phyloP scores from a whole-genome alignment of 345 rosid species.

The Laguncularia racemosa region DNA sequence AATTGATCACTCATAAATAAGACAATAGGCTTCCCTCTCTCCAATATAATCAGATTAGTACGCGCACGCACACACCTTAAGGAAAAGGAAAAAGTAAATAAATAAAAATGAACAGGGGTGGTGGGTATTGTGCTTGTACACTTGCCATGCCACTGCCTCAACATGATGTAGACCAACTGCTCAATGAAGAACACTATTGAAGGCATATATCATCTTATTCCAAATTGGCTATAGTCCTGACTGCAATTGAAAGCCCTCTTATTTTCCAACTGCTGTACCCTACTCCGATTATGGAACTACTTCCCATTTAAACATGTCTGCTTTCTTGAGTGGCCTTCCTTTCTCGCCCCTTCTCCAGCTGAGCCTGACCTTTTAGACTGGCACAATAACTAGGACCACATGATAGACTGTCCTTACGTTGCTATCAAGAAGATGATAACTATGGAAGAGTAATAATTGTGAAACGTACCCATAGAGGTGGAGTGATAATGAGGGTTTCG shows the following conservation, averaged over 20 bases:
- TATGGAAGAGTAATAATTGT: constrained; percentile 24
- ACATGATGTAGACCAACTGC: no score
- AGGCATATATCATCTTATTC: constrained; percentile 12
- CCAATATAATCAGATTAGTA: no score
- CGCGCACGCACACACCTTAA: no score
- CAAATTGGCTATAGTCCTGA: constrained; percentile 15
- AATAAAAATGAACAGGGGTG: no score
- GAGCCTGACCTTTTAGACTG: constrained; percentile 31
- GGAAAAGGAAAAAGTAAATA: no score
- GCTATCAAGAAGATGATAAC: constrained; percentile 64
- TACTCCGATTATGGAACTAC: no score
- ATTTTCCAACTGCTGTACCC: constrained; percentile 12
- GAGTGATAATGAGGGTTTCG: no score
- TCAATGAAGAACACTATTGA: no score
- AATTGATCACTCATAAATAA: no score
- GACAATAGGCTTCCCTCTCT: no score
- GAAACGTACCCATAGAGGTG: no score
- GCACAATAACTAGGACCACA: constrained; percentile 74
- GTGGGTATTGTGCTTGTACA: constrained; percentile 8
- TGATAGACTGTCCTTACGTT: constrained; percentile 59
- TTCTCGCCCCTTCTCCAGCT: constrained; percentile 23
- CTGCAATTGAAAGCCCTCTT: constrained; percentile 22
- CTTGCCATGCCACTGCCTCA: constrained; percentile 8
- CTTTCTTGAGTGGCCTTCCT: constrained; percentile 24
- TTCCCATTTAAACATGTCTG: constrained; percentile 77